A percentile compares a stretch with the other conserved stretches of the same genome.
These are phyloP conservation scores for Selaginella moellendorffii DNA, from an alignment of 75 land plant species.

Conservation along the genomic window DNA sequence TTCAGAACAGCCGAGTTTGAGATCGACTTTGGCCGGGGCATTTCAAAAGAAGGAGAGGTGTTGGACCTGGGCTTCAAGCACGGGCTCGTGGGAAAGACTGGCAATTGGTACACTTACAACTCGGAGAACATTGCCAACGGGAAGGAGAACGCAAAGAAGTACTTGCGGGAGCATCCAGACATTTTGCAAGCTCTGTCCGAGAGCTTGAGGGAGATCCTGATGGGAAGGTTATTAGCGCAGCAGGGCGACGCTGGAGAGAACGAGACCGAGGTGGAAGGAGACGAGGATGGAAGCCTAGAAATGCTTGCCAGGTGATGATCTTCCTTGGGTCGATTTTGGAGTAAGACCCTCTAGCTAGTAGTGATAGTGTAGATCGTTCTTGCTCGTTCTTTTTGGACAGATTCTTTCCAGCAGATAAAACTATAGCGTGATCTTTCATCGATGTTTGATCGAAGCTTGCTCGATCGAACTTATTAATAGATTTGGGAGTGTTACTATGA, in stretches of 20 bases:
- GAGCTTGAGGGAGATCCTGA: neutral
- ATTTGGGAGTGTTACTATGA: no score
- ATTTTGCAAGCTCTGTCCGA: neutral
- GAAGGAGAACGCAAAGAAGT: neutral
- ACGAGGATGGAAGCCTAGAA: no score
- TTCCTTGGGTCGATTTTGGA: no score
- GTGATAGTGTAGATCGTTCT: no score
- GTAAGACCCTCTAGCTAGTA: no score
- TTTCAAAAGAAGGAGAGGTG: slow-evolving; percentile 55
- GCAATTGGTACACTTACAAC: slow-evolving; percentile 17
- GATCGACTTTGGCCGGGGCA: slow-evolving; percentile 88
- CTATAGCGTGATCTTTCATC: no score
- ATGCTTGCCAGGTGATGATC: no score
- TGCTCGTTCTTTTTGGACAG: no score
- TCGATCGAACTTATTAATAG: no score
- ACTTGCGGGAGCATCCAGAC: neutral
- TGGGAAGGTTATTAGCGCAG: neutral
- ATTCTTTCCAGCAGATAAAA: no score
- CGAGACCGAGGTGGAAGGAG: neutral
- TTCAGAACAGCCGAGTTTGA: slow-evolving; percentile 65
- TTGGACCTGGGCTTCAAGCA: slow-evolving; percentile 58
- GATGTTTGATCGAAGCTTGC: no score
- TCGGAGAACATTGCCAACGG: slow-evolving; percentile 14
- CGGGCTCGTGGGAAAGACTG: slow-evolving; percentile 38
- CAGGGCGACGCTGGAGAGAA: neutral